These are phyloP conservation scores for Tetracladium setigerum DNA, from an alignment of 495 filamentous ascomycete genomes.

Conservation along the genomic window DNA sequence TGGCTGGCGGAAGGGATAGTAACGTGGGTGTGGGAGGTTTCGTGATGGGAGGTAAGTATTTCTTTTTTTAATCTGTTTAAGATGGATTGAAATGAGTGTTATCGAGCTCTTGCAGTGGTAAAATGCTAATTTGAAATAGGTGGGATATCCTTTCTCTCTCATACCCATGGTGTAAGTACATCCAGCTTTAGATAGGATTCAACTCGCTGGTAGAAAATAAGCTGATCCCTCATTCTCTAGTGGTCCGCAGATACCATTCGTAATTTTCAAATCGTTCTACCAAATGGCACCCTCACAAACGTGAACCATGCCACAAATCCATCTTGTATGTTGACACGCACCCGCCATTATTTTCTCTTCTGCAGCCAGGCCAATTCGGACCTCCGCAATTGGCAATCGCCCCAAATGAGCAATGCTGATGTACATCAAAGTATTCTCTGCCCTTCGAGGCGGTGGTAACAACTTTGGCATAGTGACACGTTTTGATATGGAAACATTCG, in stretches of 20 bases:
- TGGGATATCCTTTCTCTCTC: conserved; percentile 34
- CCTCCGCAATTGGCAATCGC: no score
- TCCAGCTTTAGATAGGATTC: conserved; percentile 37
- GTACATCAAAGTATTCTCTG: conserved; percentile 28
- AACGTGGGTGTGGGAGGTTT: conserved; percentile 50
- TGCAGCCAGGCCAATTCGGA: no score
- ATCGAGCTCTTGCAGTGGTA: not conserved
- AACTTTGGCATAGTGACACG: conserved; percentile 50
- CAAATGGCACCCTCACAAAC: conserved; percentile 37
- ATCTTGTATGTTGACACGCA: conserved; percentile 20
- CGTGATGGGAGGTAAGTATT: conserved; percentile 39
- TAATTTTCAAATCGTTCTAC: conserved; percentile 38
- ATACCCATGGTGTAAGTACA: conserved; percentile 22
- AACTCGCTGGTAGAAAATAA: conserved; percentile 29
- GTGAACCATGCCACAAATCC: conserved; percentile 31
- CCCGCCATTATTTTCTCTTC: no score
- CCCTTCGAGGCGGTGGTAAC: conserved; percentile 35
- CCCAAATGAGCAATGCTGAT: no score
- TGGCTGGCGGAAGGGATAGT: conserved; percentile 41
- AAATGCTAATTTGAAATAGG: conserved; percentile 1
- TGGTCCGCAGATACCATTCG: conserved; percentile 17
- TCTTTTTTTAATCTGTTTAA: conserved; percentile 15
- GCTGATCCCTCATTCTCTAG: not conserved
- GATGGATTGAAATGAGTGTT: conserved; percentile 18
- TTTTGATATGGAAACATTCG: conserved; percentile 37